Evolutionary conservation across 2,329 filamentous ascomycete genomes (phyloP).

Genomic region (Aspergillus transmontanensis): DNA sequence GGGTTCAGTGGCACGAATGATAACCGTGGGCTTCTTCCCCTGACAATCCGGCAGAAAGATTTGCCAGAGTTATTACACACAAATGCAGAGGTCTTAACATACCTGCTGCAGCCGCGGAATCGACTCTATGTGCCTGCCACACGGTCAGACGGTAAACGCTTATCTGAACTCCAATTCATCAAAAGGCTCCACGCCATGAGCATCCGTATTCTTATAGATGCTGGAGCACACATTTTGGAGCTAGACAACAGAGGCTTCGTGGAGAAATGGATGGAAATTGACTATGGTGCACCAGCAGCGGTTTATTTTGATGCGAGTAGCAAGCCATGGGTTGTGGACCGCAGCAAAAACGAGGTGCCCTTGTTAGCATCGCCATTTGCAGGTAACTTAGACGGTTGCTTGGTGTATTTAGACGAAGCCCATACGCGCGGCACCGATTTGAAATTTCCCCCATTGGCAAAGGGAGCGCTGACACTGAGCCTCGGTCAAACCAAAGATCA

Average conservation of each 20-base stretch:
- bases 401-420: constrained; percentile 64
- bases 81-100: constrained; percentile 64
- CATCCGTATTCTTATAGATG: constrained; percentile 64
- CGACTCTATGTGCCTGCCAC: constrained; percentile 48
- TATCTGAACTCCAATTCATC: constrained; percentile 53
- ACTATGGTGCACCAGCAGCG: constrained; percentile 50
- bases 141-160: constrained; percentile 33
- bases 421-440: constrained; percentile 65
- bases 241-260: constrained; percentile 57
- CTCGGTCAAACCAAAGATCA: constrained; percentile 63
- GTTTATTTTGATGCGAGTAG: constrained; percentile 57
- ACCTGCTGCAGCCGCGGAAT: constrained; percentile 58
- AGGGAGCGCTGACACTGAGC: constrained; percentile 59
- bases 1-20: constrained; percentile 76
- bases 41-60: constrained; percentile 65
- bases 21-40: constrained; percentile 59
- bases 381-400: constrained; percentile 52
- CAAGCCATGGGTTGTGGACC: constrained; percentile 49
- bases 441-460: constrained; percentile 52
- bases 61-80: constrained; percentile 59
- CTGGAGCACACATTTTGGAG: constrained; percentile 66
- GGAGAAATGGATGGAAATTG: constrained; percentile 53
- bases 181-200: constrained; percentile 32
- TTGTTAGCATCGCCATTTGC: constrained; percentile 59
- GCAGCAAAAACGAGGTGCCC: constrained; percentile 42